Evolutionary conservation across 441 rosid genomes (phyloP), one percentile per base, ranked within the genome.

Genomic region (Brassica hybrid): DNA sequence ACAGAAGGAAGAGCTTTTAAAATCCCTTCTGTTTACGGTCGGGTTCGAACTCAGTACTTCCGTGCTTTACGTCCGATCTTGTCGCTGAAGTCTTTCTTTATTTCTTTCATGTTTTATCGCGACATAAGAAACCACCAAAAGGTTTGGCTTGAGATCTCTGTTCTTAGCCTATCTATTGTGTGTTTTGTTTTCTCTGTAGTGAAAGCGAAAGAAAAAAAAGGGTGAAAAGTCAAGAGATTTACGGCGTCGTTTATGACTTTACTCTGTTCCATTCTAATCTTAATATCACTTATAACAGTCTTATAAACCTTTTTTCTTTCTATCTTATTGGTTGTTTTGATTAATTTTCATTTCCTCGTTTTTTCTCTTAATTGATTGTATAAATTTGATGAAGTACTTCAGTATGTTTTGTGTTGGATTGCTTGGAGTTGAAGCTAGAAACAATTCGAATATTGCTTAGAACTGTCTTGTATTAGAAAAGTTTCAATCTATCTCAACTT

Each of bases 51-150:
- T 82, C 76, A 34, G 57, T 5, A 8, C 30, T 68, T 81, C 64
- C 71, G 21, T 61, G 62, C 70, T 68, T 77, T 64, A 69, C 67
- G 30, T 69, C 48, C 36, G 67, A 19, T 74, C 75, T 75, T 75
- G 69, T 79, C 82, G 69, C 76, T 75, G 60, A 56, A 32, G 45
- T 52, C 69, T 27, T 27, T 12, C 30, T 79, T 56, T 19, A 71
- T 54, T 43, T 63, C 72, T 64, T 71, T 36, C 78, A 76, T 79
- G 80, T 36, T 80, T 83, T 57, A 80, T 81, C 52, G 87, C 89
- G 87, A 86, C 89, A 88, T 14, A 86, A 76, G 76, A 76, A 27
- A 21, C 25, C 62, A 67, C 18, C 71, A 73, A 1, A 73, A 85
- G 90, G 88, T 88, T 73, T 32, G 83, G 60, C 64, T 38, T 72